Percentiles rank a stretch among this genome's conserved stretches.
These are phyloP conservation scores for Parathielavia hyrcaniae DNA, from an alignment of 495 filamentous ascomycete species.

Conservation along the genomic window DNA sequence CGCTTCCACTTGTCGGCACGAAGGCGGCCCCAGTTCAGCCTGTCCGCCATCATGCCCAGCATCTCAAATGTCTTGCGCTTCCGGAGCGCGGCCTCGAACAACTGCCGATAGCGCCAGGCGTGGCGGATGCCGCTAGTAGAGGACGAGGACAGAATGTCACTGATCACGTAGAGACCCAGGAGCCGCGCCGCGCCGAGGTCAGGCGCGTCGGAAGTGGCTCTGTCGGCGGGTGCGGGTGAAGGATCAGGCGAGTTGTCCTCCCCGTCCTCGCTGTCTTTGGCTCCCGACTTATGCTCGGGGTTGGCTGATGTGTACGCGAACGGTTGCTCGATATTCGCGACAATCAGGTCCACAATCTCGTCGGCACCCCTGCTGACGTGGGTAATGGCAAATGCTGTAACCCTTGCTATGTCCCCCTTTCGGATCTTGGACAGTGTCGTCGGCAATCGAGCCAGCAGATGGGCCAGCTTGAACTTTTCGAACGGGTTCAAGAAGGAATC, in stretches of 20 bases:
- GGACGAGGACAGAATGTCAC: constrained; percentile 81
- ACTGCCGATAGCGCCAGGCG: constrained; percentile 82
- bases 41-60: constrained; percentile 71
- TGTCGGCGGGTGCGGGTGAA: constrained; percentile 38
- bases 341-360: constrained; percentile 83
- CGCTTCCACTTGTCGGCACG: constrained; percentile 87
- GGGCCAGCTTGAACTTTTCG: constrained; percentile 73
- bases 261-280: constrained; percentile 37
- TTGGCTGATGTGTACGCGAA: constrained; percentile 58
- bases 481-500: constrained; percentile 75
- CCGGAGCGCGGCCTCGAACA: constrained; percentile 73
- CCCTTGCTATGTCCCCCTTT: constrained; percentile 77
- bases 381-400: constrained; percentile 85
- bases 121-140: constrained; percentile 77
- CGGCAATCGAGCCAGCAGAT: constrained; percentile 74
- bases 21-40: constrained; percentile 73
- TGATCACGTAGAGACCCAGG: constrained; percentile 78
- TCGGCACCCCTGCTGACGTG: constrained; percentile 72
- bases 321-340: constrained; percentile 70
- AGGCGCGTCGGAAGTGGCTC: constrained; percentile 27
- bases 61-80: constrained; percentile 69
- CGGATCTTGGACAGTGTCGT: constrained; percentile 66
- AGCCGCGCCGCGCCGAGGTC: constrained; percentile 71
- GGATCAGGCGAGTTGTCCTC: constrained; percentile 29
- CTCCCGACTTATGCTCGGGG: constrained; percentile 39